Conservation (phyloP, 1,139 yeast species). For the Suhomyces ambrosiae region DNA sequence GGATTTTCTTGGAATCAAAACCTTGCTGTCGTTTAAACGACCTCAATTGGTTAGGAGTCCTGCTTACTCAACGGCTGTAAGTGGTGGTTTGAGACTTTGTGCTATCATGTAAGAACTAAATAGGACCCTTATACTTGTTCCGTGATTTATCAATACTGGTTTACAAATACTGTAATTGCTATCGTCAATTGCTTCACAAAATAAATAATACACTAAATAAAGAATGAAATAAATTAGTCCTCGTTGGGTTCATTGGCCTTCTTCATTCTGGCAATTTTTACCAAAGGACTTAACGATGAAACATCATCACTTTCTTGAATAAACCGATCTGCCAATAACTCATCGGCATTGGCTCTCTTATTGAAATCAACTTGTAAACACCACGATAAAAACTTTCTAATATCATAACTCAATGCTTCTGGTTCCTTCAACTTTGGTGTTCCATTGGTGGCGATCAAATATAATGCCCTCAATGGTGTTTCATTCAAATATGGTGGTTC, state of each 20-base stretch:
- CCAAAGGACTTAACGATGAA: conserved; percentile 80
- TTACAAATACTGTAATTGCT: no score
- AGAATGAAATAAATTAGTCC: conserved; percentile 18
- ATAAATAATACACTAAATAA: conserved; percentile 12
- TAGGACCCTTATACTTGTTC: no score
- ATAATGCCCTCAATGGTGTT: conserved; percentile 88
- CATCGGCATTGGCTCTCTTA: conserved; percentile 78
- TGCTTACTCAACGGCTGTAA: no score
- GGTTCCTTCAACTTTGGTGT: conserved; percentile 93
- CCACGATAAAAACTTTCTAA: conserved; percentile 73
- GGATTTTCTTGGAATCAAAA: no score
- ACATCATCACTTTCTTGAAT: conserved; percentile 74
- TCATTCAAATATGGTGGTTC: conserved; percentile 97
- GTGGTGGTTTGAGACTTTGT: no score
- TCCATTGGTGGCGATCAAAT: conserved; percentile 92
- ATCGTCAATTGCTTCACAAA: background rate
- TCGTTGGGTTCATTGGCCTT: conserved; percentile 56
- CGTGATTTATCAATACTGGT: no score
- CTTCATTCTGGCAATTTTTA: conserved; percentile 82
- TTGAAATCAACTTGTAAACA: conserved; percentile 86
- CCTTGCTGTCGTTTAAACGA: no score
- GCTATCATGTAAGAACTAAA: no score
- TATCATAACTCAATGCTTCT: conserved; percentile 66
- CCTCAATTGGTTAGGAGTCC: no score
- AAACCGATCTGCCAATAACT: conserved; percentile 72